Evolutionary conservation across 1,284 basidiomycete genomes (phyloP), one percentile per base, ranked within the genome.

Genomic region (Sparassis latifolia): DNA sequence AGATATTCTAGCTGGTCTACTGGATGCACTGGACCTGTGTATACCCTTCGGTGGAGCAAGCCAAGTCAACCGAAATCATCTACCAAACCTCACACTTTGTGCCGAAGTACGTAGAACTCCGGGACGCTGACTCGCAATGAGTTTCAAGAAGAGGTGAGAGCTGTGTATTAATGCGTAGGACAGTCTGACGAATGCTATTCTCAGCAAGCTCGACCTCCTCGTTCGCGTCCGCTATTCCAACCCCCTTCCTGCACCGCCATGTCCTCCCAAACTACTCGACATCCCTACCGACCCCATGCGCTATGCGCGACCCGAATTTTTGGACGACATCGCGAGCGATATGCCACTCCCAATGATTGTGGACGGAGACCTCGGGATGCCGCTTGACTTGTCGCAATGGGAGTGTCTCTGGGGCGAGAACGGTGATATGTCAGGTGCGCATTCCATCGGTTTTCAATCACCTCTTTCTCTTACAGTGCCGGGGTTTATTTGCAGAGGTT

Each of bases 321-420:
- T 94, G 29, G 82, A 89, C 55, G 77, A 84, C 20, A 72, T 97
- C 41, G 87, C 89, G 1, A 82, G 85, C 45, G 88, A 89, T 44
- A 82, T 84, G 4, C 86, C 87, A 0, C 66, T 96, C 7, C 92
- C 94, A 0, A 92, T 97, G 89, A 86, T 97, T 53, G 86, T 96
- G 1, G 94, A 97, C 61, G 88, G 89, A 1, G 94, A 97, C 66
- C 86, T 87, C 62, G 94, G 94, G 1, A 95, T 97, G 92, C 92
- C 93, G 0, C 70, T 97, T 28, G 90, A 97, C 64, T 69, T 96
- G 45, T 86, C 88, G 28, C 77, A 78, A 53, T 94, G 84, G 76
- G 85, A 89, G 45, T 87, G 82, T 35, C 69, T 92, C 20, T 92
- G 92, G 89, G 85, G 89, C 48, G 87, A 89, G 43, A 78, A 78